Evolutionary conservation across 83 land plant genomes (phyloP).

Genomic region (Picea abies): DNA sequence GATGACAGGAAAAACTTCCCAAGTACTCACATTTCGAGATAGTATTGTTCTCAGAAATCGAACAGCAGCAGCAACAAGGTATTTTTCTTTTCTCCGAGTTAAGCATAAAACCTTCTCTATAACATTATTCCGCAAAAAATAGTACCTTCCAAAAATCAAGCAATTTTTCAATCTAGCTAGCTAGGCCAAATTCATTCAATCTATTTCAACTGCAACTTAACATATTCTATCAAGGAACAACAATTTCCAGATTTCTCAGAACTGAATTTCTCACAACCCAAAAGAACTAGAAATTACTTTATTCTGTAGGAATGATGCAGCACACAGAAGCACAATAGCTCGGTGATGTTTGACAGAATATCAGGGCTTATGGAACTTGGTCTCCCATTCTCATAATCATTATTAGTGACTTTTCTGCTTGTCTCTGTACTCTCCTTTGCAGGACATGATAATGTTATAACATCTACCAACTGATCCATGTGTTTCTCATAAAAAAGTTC

Average conservation of each 20-base stretch:
- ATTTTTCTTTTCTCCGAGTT: constrained; percentile 78
- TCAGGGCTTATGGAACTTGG: constrained; percentile 53
- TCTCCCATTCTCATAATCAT: constrained; percentile 19
- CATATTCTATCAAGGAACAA: neutral
- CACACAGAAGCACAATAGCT: constrained; percentile 91
- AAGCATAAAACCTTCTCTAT: constrained; percentile 79
- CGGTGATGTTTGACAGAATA: constrained; percentile 81
- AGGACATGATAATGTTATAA: constrained; percentile 63
- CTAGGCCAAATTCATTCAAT: neutral
- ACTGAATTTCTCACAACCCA: neutral
- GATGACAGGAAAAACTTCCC: neutral
- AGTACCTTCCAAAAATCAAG: constrained; percentile 57
- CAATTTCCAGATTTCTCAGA: too few relatives aligned
- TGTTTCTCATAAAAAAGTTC: constrained; percentile 89
- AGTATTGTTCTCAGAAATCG: constrained; percentile 84
- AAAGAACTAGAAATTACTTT: constrained; percentile 45
- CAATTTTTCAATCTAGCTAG: neutral
- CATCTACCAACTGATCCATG: constrained; percentile 78
- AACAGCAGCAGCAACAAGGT: constrained; percentile 84
- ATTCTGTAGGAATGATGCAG: constrained; percentile 84
- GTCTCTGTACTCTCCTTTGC: constrained; percentile 24
- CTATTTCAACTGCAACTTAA: neutral
- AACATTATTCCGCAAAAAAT: constrained; percentile 77
- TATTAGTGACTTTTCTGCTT: constrained; percentile 13
- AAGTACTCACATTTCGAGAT: constrained; percentile 68